A percentile compares a stretch with the other conserved stretches of the same genome.
These are phyloP conservation scores for Blastocrithidia nonstop DNA, from an alignment of 208 protist species.

Conservation along the genomic window DNA sequence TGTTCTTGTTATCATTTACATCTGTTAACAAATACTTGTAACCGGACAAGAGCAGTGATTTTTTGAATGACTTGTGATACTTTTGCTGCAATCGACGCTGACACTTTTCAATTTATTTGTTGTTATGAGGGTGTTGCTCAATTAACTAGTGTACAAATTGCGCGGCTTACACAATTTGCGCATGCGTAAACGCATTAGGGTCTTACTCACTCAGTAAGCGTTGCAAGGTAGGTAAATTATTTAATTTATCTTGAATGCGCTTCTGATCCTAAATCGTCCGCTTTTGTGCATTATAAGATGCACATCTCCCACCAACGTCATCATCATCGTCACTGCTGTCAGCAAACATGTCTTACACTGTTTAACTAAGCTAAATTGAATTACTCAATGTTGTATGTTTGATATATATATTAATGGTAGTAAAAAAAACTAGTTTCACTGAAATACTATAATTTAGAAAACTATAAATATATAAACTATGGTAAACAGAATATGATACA, in stretches of 20 bases:
- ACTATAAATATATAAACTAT: too few relatives aligned
- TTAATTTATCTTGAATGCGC: slow-evolving; percentile 35
- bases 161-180: slow-evolving; percentile 23
- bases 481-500: too few relatives aligned
- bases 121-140: slow-evolving; percentile 8
- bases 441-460: too few relatives aligned
- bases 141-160: slow-evolving; percentile 37
- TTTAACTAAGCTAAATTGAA: too few relatives aligned
- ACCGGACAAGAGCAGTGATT: slow-evolving; percentile 56
- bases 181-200: slow-evolving; percentile 40
- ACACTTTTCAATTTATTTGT: slow-evolving; percentile 17
- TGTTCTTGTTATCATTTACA: not conserved
- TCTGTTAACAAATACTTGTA: slow-evolving; percentile 42
- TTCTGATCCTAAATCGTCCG: slow-evolving; percentile 10
- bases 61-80: slow-evolving; percentile 44
- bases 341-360: too few relatives aligned
- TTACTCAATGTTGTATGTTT: too few relatives aligned
- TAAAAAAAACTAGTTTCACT: too few relatives aligned
- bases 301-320: too few relatives aligned
- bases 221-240: slow-evolving; percentile 57
- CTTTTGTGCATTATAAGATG: too few relatives aligned
- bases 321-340: too few relatives aligned
- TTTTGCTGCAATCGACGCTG: slow-evolving; percentile 52
- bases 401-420: too few relatives aligned
- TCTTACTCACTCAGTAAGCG: slow-evolving; percentile 42